These are phyloP conservation scores for Aspergillus aculeatus DNA, from an alignment of 2,329 filamentous ascomycete species.

Conservation along the genomic window DNA sequence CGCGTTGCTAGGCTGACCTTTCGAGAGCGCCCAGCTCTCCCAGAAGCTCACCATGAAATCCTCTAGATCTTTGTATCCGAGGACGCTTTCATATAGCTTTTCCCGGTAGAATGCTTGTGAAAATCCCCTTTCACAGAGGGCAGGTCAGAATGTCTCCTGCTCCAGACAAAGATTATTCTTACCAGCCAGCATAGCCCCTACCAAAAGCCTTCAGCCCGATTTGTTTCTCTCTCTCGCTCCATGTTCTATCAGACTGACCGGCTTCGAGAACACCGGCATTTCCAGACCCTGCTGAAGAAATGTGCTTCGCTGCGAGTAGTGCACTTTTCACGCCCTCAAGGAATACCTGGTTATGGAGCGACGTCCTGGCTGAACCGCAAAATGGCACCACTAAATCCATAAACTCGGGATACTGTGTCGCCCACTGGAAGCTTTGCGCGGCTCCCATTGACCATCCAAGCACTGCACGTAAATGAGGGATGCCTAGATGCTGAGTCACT, in stretches of 20 bases:
- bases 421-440: constrained; percentile 66
- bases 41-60: constrained; percentile 74
- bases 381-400: constrained; percentile 66
- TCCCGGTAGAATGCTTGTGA: constrained; percentile 76
- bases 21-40: constrained; percentile 70
- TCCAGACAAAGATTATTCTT: constrained; percentile 12
- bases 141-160: not conserved
- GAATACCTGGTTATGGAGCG: constrained; percentile 67
- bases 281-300: constrained; percentile 52
- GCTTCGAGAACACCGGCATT: constrained; percentile 44
- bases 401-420: constrained; percentile 61
- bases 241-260: constrained; percentile 45
- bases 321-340: constrained; percentile 64
- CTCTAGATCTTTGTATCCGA: constrained; percentile 68
- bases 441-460: constrained; percentile 72
- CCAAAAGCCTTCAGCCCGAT: constrained; percentile 68
- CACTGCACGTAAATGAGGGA: constrained; percentile 62
- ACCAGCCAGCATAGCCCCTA: constrained; percentile 73
- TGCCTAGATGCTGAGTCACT: constrained; percentile 61
- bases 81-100: constrained; percentile 61
- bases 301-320: constrained; percentile 57
- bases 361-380: constrained; percentile 64
- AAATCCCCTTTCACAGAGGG: constrained; percentile 58
- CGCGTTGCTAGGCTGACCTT: constrained; percentile 44
- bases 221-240: constrained; percentile 54